Conservation (phyloP, 2,329 filamentous ascomycete genomes). For the Orbilia blumenaviensis region DNA sequence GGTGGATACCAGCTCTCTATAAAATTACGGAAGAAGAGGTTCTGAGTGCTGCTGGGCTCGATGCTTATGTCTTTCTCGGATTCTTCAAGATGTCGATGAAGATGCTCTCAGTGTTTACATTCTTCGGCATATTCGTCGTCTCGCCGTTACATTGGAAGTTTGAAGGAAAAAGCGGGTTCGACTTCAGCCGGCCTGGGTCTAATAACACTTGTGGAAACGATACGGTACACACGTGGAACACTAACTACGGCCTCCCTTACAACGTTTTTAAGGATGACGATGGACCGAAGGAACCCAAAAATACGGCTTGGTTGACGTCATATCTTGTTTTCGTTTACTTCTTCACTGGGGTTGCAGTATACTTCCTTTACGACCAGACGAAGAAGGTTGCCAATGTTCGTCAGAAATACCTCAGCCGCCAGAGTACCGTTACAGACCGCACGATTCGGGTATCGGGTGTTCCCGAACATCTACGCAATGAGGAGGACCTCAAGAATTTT, state of each 20-base stretch:
- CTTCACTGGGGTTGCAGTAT: constrained; percentile 83
- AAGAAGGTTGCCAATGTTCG: constrained; percentile 83
- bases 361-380: constrained; percentile 83
- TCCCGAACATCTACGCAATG: constrained; percentile 78
- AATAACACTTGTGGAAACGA: constrained; percentile 41
- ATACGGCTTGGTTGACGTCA: constrained; percentile 77
- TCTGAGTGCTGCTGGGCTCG: constrained; percentile 85
- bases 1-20: constrained; percentile 90
- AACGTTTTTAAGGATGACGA: background rate
- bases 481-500: constrained; percentile 83
- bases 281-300: constrained; percentile 55
- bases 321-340: constrained; percentile 95
- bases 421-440: constrained; percentile 93
- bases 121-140: constrained; percentile 82
- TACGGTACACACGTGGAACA: constrained; percentile 21
- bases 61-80: constrained; percentile 89
- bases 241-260: background rate
- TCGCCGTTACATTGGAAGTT: constrained; percentile 84
- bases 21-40: constrained; percentile 88
- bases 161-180: constrained; percentile 56
- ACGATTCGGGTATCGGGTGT: constrained; percentile 93
- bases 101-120: constrained; percentile 79
- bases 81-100: constrained; percentile 97
- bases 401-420: constrained; percentile 89
- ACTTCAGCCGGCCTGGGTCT: constrained; percentile 17